phyloP scores from a whole-genome alignment of 2,329 filamentous ascomycete genomes.

The Clonostachys rhizophaga region DNA sequence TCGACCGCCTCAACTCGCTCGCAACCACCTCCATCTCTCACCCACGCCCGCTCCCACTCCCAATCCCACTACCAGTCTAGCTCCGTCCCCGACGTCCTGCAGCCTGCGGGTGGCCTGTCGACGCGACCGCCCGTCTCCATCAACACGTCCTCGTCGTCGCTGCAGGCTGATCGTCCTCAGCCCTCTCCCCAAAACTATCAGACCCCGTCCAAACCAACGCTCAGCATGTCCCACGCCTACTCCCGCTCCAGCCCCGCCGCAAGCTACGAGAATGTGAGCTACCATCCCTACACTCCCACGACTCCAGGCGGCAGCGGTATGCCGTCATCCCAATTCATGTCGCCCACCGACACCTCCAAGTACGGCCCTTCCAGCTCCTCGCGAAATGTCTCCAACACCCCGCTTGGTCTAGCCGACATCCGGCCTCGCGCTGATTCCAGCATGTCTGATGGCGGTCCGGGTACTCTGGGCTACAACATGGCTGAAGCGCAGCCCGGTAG shows the following conservation, averaged over 20 bases:
- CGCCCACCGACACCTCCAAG: constrained; percentile 45
- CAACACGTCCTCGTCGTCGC: constrained; percentile 39
- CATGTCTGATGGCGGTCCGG: constrained; percentile 66
- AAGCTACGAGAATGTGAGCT: constrained; percentile 51
- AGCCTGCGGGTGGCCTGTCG: constrained; percentile 43
- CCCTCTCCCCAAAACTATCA: constrained; percentile 46
- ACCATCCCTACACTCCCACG: constrained; percentile 54
- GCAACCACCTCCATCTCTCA: constrained; percentile 22
- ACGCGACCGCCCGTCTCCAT: constrained; percentile 28
- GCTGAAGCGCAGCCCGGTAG: constrained; percentile 64
- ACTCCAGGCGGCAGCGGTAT: constrained; percentile 51
- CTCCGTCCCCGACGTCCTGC: constrained; percentile 52
- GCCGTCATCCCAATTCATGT: constrained; percentile 58
- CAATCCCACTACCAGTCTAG: constrained; percentile 23
- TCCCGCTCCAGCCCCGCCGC: constrained; percentile 78
- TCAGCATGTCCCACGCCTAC: constrained; percentile 68
- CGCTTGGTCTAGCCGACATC: constrained; percentile 88
- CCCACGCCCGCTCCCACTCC: constrained; percentile 20
- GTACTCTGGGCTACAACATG: constrained; percentile 60
- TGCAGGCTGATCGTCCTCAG: constrained; percentile 31
- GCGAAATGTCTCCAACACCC: constrained; percentile 73
- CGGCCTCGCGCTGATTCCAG: constrained; percentile 79
- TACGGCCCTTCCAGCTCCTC: constrained; percentile 53
- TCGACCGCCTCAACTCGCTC: constrained; percentile 17
- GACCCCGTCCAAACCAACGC: constrained; percentile 61